phyloP scores from a whole-genome alignment of 768 basidiomycete genomes.

The Lactifluus volemus region DNA sequence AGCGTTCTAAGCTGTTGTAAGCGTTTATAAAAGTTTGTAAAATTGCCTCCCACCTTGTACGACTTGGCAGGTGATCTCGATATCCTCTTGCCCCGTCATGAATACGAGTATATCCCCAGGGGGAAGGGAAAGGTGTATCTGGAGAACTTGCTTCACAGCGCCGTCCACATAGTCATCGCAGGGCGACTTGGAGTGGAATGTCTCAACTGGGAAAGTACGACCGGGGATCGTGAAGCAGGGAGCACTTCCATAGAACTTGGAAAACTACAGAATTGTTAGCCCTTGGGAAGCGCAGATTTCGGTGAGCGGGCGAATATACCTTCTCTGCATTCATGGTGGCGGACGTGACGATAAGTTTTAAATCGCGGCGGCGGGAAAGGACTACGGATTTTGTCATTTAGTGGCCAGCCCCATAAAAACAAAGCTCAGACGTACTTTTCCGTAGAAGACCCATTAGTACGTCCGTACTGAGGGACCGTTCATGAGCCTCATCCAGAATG shows the following conservation, averaged over 20 bases:
- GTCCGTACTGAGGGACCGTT: constrained; percentile 94
- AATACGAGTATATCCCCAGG: constrained; percentile 95
- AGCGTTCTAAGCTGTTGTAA: constrained; percentile 54
- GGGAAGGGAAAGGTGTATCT: constrained; percentile 90
- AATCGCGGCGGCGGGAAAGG: constrained; percentile 79
- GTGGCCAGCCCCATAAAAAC: background rate
- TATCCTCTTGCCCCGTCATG: constrained; percentile 99
- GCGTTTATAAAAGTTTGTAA: background rate
- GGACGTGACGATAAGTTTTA: constrained; percentile 96
- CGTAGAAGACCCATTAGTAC: constrained; percentile 93
- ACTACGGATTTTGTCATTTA: constrained; percentile 30
- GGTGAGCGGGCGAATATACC: constrained; percentile 37
- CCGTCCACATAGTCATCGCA: constrained; percentile 99
- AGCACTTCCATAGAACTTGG: constrained; percentile 89
- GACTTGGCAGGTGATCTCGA: constrained; percentile 94
- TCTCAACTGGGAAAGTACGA: constrained; percentile 97
- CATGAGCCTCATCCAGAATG: constrained; percentile 98
- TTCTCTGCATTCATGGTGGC: constrained; percentile 99
- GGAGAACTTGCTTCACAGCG: constrained; percentile 95
- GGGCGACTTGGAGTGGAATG: constrained; percentile 91
- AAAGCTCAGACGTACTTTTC: constrained; percentile 59
- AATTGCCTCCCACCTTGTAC: constrained; percentile 54
- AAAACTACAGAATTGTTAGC: constrained; percentile 57
- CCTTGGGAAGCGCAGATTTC: background rate
- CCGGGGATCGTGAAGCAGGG: constrained; percentile 91